Evolutionary conservation across 495 filamentous ascomycete species (phyloP).

Genomic region (Lophium mytilinum): DNA sequence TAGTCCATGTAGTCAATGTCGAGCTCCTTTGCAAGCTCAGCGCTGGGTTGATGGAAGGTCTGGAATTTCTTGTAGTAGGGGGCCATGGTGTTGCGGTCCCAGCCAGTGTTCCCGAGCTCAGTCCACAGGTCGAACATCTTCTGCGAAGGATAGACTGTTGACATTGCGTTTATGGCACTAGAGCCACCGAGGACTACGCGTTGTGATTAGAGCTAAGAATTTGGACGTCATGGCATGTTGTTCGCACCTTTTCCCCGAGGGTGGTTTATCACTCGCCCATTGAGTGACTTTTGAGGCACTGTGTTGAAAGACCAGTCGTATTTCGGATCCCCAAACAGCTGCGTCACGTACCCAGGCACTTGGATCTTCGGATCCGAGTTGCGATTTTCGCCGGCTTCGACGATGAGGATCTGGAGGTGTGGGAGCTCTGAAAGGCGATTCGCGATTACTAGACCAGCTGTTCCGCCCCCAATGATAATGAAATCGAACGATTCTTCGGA

Average conservation of each 20-base stretch:
- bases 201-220: background rate
- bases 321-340: background rate
- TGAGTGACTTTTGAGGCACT: background rate
- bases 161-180: background rate
- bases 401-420: background rate
- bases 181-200: background rate
- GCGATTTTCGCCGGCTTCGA: background rate
- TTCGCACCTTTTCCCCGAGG: background rate
- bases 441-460: background rate
- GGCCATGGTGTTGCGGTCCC: constrained; percentile 12
- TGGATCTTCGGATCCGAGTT: background rate
- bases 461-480: constrained; percentile 2
- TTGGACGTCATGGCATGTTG: background rate
- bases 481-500: background rate
- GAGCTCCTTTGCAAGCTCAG: background rate
- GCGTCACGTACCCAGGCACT: background rate
- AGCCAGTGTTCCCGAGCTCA: constrained; percentile 10
- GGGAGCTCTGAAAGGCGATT: constrained; percentile 1
- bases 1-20: background rate
- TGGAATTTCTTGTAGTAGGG: constrained; percentile 19
- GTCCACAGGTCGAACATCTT: constrained; percentile 6
- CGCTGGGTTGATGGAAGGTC: background rate
- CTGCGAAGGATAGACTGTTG: background rate
- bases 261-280: background rate
- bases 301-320: background rate